Base-by-base conservation (phyloP, 192 early-diverging fungal species). In the Coemansia sp. region DNA sequence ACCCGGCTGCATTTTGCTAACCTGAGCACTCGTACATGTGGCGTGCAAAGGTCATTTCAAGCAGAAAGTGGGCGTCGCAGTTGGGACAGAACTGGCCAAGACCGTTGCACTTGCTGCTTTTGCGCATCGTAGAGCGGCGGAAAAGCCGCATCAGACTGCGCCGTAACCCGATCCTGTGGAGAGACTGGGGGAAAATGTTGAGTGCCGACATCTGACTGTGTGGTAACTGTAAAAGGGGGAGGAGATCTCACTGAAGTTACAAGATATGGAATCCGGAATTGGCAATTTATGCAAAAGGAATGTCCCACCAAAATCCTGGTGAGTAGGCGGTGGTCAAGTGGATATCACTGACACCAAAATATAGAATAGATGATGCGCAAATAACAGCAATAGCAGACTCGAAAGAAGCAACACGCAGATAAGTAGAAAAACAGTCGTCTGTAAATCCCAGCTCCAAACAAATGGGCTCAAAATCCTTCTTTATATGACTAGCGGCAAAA, bases 11-110 rank as follows among this genome's bases (percentile, higher is more conserved):
- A 32, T 23, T 30, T 21, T 19, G 21, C 27, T 63, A 30, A n/a
- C 51, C 25, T 51, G 27, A 51, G 55, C 78, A 81, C 70, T 81
- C 78, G 59, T 75, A 72, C 66, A 81, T 60, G 24, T 81, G 78
- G 30, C 74, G 78, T n/a, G 73, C 72, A 67, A 75, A 81, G 14
- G 78, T 81, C 73, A 81, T 72, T 20, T 81, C 78, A 21, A 81
- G 66, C 53, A 81, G 56, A 59, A 81, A 81, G 36, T 81, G 78
- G 1, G 78, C 78, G 14, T 70, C 74, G 39, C 78, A 81, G 70
- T 75, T 75, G n/a, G 74, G 78, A 31, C 78, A 81, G 56, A 61
- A 39, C 63, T 75, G 78, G 19, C 78, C 78, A 14, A 81, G 51
- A 2, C 78, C 78, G 14, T 72, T 81, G 70, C 70, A 71, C 63